A percentile compares a stretch with the other conserved stretches of the same genome.
Evolutionary conservation across 129 eudicot species (phyloP).

Genomic region (Chrysanthemum lavandulifolium): DNA sequence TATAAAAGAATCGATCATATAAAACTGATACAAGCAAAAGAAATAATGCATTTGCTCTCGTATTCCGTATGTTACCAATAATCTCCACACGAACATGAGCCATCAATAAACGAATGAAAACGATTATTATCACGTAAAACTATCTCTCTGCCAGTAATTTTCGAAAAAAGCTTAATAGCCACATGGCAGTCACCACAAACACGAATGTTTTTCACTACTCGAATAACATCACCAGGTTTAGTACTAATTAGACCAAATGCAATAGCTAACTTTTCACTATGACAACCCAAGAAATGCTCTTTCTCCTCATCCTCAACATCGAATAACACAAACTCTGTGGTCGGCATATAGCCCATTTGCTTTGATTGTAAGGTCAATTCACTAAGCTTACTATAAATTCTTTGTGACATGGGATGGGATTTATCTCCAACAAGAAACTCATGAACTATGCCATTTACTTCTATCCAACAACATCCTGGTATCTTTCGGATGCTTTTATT

Average conservation of each 20-base stretch:
- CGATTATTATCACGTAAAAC: conserved; percentile 74
- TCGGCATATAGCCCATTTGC: conserved; percentile 66
- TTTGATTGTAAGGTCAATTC: conserved; percentile 49
- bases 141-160: conserved; percentile 70
- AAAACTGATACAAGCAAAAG: background rate
- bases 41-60: background rate
- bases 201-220: conserved; percentile 73
- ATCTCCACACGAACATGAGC: conserved; percentile 84
- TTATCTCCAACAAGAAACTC: conserved; percentile 87
- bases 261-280: conserved; percentile 85
- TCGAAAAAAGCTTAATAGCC: conserved; percentile 66
- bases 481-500: conserved; percentile 54
- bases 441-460: conserved; percentile 71
- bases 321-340: conserved; percentile 76
- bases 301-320: conserved; percentile 92
- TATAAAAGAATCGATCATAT: too few species aligned
- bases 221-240: conserved; percentile 48
- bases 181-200: conserved; percentile 82
- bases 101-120: conserved; percentile 71
- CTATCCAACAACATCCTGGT: conserved; percentile 89
- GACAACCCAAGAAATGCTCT: conserved; percentile 70
- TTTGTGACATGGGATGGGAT: conserved; percentile 65
- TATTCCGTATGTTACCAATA: conserved; percentile 55
- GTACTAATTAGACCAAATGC: conserved; percentile 72
- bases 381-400: conserved; percentile 58